phyloP scores from a whole-genome alignment of 352 stramenopile genomes.

The Pythium oligandrum region DNA sequence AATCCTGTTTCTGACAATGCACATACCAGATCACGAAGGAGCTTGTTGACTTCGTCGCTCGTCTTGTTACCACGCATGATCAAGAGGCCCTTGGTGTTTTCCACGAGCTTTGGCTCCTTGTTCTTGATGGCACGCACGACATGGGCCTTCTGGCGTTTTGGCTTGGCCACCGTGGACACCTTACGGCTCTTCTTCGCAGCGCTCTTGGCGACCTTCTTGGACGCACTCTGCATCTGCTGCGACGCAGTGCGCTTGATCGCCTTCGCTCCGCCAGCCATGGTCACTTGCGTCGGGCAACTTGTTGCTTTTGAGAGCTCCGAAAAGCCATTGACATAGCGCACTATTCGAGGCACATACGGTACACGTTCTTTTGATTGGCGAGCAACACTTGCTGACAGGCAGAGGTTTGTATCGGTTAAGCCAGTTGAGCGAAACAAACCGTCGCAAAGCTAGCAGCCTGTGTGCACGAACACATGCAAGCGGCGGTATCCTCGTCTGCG shows the following conservation, averaged over 20 bases:
- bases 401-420: conserved; percentile 13
- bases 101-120: conserved; percentile 89
- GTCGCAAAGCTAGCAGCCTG: no score
- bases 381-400: conserved; percentile 15
- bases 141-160: conserved; percentile 78
- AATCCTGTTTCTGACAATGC: neutral
- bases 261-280: conserved; percentile 63
- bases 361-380: conserved; percentile 21
- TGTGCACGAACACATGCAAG: no score
- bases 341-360: conserved; percentile 11
- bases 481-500: no score
- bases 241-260: conserved; percentile 60
- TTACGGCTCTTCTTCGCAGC: conserved; percentile 68
- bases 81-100: conserved; percentile 90
- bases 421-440: no score
- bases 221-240: conserved; percentile 61
- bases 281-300: conserved; percentile 6
- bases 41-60: conserved; percentile 72
- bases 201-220: conserved; percentile 67
- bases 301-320: conserved; percentile 10
- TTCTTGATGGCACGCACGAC: conserved; percentile 81
- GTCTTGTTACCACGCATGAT: conserved; percentile 90
- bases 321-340: conserved; percentile 2
- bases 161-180: conserved; percentile 59
- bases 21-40: conserved; percentile 77